phyloP scores from a whole-genome alignment of 2,329 filamentous ascomycete genomes.

The Akanthomyces muscarius region DNA sequence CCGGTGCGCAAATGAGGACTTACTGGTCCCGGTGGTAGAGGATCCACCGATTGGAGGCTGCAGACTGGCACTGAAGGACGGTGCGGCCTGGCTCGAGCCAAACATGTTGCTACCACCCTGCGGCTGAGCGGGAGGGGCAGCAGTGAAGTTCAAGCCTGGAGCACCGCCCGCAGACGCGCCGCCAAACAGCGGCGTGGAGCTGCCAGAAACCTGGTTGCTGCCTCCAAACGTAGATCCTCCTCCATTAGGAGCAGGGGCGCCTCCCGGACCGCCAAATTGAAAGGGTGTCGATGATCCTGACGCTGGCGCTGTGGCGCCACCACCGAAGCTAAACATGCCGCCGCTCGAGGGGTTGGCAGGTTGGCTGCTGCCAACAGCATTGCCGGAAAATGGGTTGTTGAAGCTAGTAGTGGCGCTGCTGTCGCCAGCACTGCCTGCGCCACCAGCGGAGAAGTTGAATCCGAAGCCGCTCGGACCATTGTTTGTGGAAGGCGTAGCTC shows the following conservation, averaged over 20 bases:
- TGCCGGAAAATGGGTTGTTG: slow-evolving; percentile 39
- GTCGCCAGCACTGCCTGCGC: slow-evolving; percentile 2
- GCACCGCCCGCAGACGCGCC: slow-evolving; percentile 28
- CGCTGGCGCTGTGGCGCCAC: slow-evolving; percentile 27
- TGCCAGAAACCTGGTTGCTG: slow-evolving; percentile 22
- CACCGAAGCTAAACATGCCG: slow-evolving; percentile 38
- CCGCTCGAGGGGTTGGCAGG: slow-evolving; percentile 26
- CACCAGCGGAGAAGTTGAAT: slow-evolving; percentile 32
- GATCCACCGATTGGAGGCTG: slow-evolving; percentile 40
- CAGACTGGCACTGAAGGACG: slow-evolving; percentile 35
- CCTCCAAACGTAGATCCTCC: slow-evolving; percentile 27
- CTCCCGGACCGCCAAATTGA: slow-evolving; percentile 35
- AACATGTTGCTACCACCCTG: slow-evolving; percentile 30
- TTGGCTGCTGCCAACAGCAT: slow-evolving; percentile 23
- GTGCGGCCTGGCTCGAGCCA: slow-evolving; percentile 32
- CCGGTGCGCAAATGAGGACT: slow-evolving; percentile 39
- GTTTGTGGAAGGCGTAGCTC: slow-evolving; percentile 23
- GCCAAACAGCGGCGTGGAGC: slow-evolving; percentile 30
- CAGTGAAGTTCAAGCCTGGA: slow-evolving; percentile 39
- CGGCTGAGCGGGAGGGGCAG: slow-evolving; percentile 27
- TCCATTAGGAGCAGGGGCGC: slow-evolving; percentile 23
- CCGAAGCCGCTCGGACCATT: slow-evolving; percentile 24
- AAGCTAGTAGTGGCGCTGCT: slow-evolving; percentile 29
- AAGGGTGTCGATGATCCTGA: slow-evolving; percentile 30
- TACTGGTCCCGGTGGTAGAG: slow-evolving; percentile 45